Conservation (phyloP, 2,329 filamentous ascomycete species). For the Ambrosiella beaveri region DNA sequence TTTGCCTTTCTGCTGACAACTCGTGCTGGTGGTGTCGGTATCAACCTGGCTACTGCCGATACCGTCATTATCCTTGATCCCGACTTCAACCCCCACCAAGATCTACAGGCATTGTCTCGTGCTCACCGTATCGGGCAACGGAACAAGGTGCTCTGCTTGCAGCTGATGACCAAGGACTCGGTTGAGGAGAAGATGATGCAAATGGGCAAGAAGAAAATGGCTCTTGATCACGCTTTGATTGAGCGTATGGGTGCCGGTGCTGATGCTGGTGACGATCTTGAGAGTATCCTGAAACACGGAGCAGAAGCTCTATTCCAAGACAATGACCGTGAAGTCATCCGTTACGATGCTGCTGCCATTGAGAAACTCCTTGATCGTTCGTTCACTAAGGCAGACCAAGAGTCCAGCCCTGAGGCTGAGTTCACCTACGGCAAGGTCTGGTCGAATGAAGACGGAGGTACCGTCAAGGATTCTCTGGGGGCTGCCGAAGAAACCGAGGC, state of each 20-base stretch:
- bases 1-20: conserved; percentile 92
- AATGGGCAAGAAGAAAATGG: conserved; percentile 89
- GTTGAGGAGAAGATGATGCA: conserved; percentile 95
- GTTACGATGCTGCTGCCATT: conserved; percentile 67
- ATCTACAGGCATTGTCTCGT: conserved; percentile 84
- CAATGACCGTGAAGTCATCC: conserved; percentile 52
- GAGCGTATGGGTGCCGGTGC: conserved; percentile 81
- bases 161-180: conserved; percentile 74
- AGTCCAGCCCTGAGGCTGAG: conserved; percentile 31
- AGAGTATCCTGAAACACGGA: conserved; percentile 75
- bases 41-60: conserved; percentile 91
- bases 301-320: conserved; percentile 75
- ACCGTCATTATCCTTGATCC: conserved; percentile 96
- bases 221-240: conserved; percentile 84
- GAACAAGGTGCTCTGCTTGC: conserved; percentile 89
- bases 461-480: conserved; percentile 42
- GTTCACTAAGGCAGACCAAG: conserved; percentile 47
- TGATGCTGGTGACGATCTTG: conserved; percentile 60
- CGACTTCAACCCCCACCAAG: conserved; percentile 96
- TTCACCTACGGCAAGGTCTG: conserved; percentile 87
- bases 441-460: conserved; percentile 58
- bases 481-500: conserved; percentile 29
- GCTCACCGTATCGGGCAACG: conserved; percentile 94
- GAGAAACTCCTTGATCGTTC: conserved; percentile 82
- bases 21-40: conserved; percentile 86